phyloP scores from a whole-genome alignment of 106 monocot species.

The Apostasia ramifera region DNA sequence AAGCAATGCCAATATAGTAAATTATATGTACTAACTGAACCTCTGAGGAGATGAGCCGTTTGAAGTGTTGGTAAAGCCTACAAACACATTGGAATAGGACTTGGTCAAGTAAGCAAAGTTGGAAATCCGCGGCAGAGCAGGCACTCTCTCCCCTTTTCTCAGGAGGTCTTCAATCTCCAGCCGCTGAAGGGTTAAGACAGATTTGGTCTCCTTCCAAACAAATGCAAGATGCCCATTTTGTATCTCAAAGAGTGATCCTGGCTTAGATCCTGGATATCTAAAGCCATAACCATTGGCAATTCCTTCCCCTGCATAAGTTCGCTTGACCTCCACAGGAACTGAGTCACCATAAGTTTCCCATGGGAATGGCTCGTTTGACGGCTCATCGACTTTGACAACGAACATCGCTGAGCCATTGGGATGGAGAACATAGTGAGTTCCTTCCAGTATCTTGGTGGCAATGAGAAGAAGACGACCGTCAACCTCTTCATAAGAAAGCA shows the following conservation, averaged over 20 bases:
- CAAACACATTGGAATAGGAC: conserved; percentile 80
- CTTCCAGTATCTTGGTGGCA: conserved; percentile 82
- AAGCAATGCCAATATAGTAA: background rate
- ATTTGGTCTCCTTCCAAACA: conserved; percentile 73
- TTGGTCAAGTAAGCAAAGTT: conserved; percentile 81
- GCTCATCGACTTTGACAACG: conserved; percentile 48
- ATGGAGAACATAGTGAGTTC: conserved; percentile 84
- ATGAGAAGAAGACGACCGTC: conserved; percentile 35
- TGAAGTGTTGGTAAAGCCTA: conserved; percentile 26
- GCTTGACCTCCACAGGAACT: conserved; percentile 31
- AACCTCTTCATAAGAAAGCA: conserved; percentile 62
- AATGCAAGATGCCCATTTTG: conserved; percentile 65
- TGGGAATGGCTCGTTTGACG: conserved; percentile 53
- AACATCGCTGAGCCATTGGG: conserved; percentile 95
- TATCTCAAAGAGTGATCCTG: conserved; percentile 67
- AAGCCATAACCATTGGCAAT: conserved; percentile 85
- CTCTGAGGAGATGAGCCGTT: conserved; percentile 27
- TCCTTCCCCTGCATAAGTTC: conserved; percentile 53
- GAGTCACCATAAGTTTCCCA: conserved; percentile 45
- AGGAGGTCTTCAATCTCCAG: conserved; percentile 58
- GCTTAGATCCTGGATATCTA: conserved; percentile 78
- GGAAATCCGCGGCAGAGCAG: conserved; percentile 43
- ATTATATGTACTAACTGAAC: conserved; percentile 9
- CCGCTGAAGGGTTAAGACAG: conserved; percentile 66
- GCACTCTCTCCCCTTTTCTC: conserved; percentile 66